Evolutionary conservation across 768 basidiomycete species (phyloP).

Genomic region (Lactifluus hygrophoroides): DNA sequence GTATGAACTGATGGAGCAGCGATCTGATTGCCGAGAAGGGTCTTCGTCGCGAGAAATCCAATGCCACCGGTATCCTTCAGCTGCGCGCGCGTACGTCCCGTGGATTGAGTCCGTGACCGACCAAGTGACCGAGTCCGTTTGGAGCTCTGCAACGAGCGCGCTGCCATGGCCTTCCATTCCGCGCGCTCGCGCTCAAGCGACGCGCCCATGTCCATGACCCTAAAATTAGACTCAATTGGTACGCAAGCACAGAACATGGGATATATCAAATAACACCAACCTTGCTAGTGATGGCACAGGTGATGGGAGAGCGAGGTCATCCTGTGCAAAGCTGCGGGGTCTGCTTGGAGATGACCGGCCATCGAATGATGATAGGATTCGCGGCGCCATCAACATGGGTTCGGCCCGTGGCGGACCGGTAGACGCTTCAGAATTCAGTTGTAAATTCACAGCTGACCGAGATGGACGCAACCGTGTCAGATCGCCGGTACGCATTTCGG

Average conservation of each 20-base stretch:
- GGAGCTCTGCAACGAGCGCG: constrained; percentile 51
- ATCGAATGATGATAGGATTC: background rate
- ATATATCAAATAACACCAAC: constrained; percentile 25
- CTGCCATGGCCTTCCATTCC: constrained; percentile 58
- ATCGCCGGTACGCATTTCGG: background rate
- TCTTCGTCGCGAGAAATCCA: constrained; percentile 57
- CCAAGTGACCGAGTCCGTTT: constrained; percentile 53
- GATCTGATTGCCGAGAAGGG: constrained; percentile 57
- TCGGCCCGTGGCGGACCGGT: constrained; percentile 16
- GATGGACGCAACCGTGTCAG: background rate
- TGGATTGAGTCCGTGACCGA: constrained; percentile 52
- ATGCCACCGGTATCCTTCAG: constrained; percentile 31
- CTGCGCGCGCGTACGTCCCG: constrained; percentile 28
- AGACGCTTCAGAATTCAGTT: background rate
- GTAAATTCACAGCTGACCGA: constrained; percentile 4
- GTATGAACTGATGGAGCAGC: constrained; percentile 37
- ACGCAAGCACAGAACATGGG: background rate
- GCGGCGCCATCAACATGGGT: constrained; percentile 4
- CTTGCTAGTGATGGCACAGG: constrained; percentile 49
- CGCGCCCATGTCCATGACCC: constrained; percentile 60
- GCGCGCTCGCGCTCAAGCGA: constrained; percentile 54
- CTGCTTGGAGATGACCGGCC: constrained; percentile 22
- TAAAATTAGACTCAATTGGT: constrained; percentile 23
- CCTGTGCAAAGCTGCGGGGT: constrained; percentile 51
- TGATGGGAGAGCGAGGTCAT: constrained; percentile 50